These are phyloP conservation scores for Venturia nashicola DNA, from an alignment of 2,329 filamentous ascomycete genomes.

Conservation along the genomic window DNA sequence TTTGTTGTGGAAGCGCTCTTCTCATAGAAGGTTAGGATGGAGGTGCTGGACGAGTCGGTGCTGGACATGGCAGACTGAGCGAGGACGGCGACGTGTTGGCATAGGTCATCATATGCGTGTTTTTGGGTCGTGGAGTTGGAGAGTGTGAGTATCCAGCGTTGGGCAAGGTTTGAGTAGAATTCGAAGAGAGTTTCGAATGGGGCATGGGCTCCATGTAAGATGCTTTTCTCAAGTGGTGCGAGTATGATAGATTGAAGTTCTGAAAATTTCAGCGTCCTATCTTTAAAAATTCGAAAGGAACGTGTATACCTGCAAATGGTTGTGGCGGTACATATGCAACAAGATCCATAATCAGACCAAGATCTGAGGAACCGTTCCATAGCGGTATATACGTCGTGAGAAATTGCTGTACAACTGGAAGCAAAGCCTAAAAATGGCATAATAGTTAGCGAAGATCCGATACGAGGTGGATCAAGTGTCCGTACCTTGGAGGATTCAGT, in stretches of 20 bases:
- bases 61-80: slow-evolving; percentile 17
- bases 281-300: background rate
- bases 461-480: background rate
- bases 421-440: slow-evolving; percentile 17
- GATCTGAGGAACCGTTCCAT: slow-evolving; percentile 24
- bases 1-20: slow-evolving; percentile 45
- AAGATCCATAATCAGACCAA: slow-evolving; percentile 40
- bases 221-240: slow-evolving; percentile 1
- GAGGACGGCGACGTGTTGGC: slow-evolving; percentile 20
- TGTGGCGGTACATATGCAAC: slow-evolving; percentile 38
- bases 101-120: slow-evolving; percentile 26
- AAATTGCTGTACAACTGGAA: slow-evolving; percentile 20
- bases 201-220: slow-evolving; percentile 5
- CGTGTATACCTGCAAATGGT: slow-evolving; percentile 5
- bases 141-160: slow-evolving; percentile 32
- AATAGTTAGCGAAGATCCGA: slow-evolving; percentile 8
- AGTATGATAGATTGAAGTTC: background rate
- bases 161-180: slow-evolving; percentile 57
- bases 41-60: slow-evolving; percentile 35
- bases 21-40: slow-evolving; percentile 56
- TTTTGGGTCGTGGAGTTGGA: slow-evolving; percentile 35
- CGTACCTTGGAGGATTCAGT: slow-evolving; percentile 24
- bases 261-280: background rate
- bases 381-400: slow-evolving; percentile 22
- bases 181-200: slow-evolving; percentile 39